Evolutionary conservation across 331 rosid species (phyloP).

Genomic region (Phaseolus coccineus): DNA sequence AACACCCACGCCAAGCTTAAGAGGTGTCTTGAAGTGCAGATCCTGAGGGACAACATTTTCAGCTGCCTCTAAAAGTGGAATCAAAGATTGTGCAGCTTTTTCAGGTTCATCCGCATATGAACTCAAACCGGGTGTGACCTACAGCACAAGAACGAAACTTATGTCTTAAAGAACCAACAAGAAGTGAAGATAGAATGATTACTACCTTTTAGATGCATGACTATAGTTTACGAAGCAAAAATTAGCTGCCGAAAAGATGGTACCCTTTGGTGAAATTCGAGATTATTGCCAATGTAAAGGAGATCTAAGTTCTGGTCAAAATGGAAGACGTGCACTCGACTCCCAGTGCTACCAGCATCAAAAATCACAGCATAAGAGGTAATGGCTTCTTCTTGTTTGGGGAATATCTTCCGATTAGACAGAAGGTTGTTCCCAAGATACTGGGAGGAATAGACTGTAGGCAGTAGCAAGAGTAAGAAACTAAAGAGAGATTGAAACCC

Average conservation of each 20-base stretch:
- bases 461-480: no score
- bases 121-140: conserved; percentile 78
- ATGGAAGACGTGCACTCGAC: conserved; percentile 81
- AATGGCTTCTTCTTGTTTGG: conserved; percentile 29
- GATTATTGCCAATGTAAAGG: conserved; percentile 41
- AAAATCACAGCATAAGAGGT: conserved; percentile 69
- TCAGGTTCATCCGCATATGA: conserved; percentile 63
- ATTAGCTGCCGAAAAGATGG: no score
- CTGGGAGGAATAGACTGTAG: conserved; percentile 41
- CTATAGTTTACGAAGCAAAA: no score
- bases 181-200: no score
- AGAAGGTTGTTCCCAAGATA: conserved; percentile 11
- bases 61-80: conserved; percentile 63
- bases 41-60: conserved; percentile 62
- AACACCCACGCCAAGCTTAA: conserved; percentile 74
- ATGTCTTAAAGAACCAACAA: no score
- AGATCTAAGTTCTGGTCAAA: conserved; percentile 76
- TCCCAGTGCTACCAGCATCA: conserved; percentile 93
- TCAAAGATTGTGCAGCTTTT: conserved; percentile 70
- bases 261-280: no score
- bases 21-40: conserved; percentile 61
- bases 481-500: no score
- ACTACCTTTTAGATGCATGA: no score
- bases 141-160: not conserved
- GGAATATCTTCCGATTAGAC: conserved; percentile 55